Conservation (phyloP, 495 filamentous ascomycete species). For the Aspergillus conjunctus region DNA sequence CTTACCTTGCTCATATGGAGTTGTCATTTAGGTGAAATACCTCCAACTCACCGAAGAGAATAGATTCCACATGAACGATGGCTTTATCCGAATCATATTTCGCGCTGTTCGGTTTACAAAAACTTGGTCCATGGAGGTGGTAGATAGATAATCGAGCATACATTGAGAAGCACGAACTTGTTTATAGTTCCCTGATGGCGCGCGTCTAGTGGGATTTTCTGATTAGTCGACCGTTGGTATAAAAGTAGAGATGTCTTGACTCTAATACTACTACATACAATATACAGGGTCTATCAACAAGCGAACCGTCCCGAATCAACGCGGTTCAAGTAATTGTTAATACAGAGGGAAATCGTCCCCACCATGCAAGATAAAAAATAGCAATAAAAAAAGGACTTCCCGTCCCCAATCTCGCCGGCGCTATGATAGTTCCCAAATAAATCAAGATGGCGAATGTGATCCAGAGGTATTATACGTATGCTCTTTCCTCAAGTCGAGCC, state of each 20-base stretch:
- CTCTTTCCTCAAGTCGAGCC: slow-evolving; percentile 47
- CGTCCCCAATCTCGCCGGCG: slow-evolving; percentile 43
- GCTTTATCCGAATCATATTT: no score
- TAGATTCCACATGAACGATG: no score
- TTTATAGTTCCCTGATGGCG: no score
- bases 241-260: slow-evolving; percentile 4
- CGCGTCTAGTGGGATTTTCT: no score
- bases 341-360: slow-evolving; percentile 2
- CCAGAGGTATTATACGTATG: slow-evolving; percentile 26
- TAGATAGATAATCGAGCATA: no score
- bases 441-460: slow-evolving; percentile 33
- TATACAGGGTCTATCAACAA: slow-evolving; percentile 9
- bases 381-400: not conserved
- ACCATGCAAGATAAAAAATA: slow-evolving; percentile 10
- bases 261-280: slow-evolving; percentile 11
- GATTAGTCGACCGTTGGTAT: not conserved
- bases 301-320: slow-evolving; percentile 5
- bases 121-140: no score
- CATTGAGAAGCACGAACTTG: no score
- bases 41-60: no score
- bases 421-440: slow-evolving; percentile 47
- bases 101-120: no score
- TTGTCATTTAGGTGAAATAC: no score
- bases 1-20: no score
- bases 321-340: not conserved